Percentiles rank a stretch among this genome's conserved stretches.
Evolutionary conservation across 768 basidiomycete genomes (phyloP).

Genomic region (Phylloporus sp.): DNA sequence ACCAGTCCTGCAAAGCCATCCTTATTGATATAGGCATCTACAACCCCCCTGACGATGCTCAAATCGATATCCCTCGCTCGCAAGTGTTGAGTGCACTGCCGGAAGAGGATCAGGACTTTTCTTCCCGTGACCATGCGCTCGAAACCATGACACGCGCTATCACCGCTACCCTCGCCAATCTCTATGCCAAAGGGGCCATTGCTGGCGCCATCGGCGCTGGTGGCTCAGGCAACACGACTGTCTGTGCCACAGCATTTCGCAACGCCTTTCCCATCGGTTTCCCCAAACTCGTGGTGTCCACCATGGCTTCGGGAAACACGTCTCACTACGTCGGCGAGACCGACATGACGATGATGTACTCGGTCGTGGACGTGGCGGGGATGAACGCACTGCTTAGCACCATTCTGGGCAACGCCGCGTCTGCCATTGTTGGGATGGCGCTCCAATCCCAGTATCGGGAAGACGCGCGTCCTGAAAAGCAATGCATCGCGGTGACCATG

Average conservation of each 20-base stretch:
- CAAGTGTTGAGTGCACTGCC: conserved; percentile 15
- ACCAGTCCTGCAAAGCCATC: conserved; percentile 22
- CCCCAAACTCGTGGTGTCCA: conserved; percentile 28
- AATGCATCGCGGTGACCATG: conserved; percentile 23
- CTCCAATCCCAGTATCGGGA: conserved; percentile 1
- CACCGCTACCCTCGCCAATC: conserved; percentile 13
- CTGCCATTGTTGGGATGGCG: conserved; percentile 28
- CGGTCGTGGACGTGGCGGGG: conserved; percentile 27
- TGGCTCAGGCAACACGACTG: conserved; percentile 26
- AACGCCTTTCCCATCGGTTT: conserved; percentile 26
- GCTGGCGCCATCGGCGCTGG: conserved; percentile 21
- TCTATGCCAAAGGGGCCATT: conserved; percentile 10
- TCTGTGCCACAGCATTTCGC: conserved; percentile 22
- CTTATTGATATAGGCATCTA: conserved; percentile 24
- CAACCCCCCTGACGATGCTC: conserved; percentile 9
- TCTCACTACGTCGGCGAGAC: conserved; percentile 30
- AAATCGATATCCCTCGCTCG: conserved; percentile 21
- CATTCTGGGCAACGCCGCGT: conserved; percentile 25
- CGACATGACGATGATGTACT: conserved; percentile 32
- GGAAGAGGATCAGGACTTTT: not conserved
- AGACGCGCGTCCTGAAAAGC: not conserved
- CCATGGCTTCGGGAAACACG: conserved; percentile 29
- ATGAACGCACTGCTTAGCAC: conserved; percentile 25
- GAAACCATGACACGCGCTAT: conserved; percentile 20
- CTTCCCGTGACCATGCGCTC: conserved; percentile 10